Conservation (phyloP, 2,329 filamentous ascomycete species). For the Neobulgaria alba region DNA sequence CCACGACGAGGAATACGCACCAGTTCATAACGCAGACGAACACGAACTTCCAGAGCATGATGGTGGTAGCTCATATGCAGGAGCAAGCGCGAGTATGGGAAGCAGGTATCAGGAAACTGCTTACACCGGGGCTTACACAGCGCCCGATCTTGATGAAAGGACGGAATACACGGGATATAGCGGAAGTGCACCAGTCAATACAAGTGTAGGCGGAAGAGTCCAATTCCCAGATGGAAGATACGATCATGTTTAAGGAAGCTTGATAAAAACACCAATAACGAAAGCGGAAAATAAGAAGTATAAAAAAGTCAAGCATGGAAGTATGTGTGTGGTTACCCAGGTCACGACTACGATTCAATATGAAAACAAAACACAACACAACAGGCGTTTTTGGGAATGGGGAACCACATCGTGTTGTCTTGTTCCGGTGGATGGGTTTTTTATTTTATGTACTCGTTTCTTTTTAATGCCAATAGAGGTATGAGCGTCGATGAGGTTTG, state of each 20-base stretch:
- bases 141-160: slow-evolving; percentile 32
- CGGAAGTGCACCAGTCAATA: slow-evolving; percentile 35
- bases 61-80: slow-evolving; percentile 4
- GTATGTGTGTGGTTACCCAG: too few species aligned
- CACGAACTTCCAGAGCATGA: slow-evolving; percentile 19
- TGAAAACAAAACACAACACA: too few species aligned
- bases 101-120: slow-evolving; percentile 11
- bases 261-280: too few species aligned
- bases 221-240: slow-evolving; percentile 52
- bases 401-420: too few species aligned
- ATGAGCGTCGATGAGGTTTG: too few species aligned
- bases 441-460: too few species aligned
- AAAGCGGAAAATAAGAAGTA: too few species aligned
- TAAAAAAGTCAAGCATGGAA: too few species aligned
- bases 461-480: too few species aligned
- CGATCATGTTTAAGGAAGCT: slow-evolving; percentile 31
- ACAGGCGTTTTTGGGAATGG: too few species aligned
- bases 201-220: slow-evolving; percentile 13
- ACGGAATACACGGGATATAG: slow-evolving; percentile 37
- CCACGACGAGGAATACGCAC: slow-evolving; percentile 54
- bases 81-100: slow-evolving; percentile 4
- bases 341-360: too few species aligned
- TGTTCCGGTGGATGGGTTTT: too few species aligned
- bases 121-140: slow-evolving; percentile 17
- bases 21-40: slow-evolving; percentile 41